phyloP scores from a whole-genome alignment of 306 rosid genomes.

The Dryas drummondii region DNA sequence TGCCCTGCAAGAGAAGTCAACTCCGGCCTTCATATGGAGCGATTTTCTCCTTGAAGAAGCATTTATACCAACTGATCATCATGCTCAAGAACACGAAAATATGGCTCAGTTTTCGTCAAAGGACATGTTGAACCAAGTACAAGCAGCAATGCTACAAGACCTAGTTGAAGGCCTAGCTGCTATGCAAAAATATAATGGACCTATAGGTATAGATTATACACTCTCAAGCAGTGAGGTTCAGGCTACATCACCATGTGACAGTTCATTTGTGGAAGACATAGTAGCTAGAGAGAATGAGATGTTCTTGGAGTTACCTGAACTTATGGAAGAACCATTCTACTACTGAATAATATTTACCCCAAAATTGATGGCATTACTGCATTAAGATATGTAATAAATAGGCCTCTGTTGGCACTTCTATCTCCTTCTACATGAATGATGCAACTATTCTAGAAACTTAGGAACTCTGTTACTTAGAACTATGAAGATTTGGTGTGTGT shows the following conservation, averaged over 20 bases:
- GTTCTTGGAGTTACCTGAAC: constrained; percentile 69
- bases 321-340: constrained; percentile 67
- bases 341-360: constrained; percentile 21
- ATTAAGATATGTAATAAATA: background rate
- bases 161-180: constrained; percentile 22
- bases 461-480: no score
- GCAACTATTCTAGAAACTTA: background rate
- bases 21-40: constrained; percentile 62
- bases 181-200: constrained; percentile 12
- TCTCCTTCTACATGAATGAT: background rate
- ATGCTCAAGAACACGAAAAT: constrained; percentile 33
- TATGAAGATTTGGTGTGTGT: background rate
- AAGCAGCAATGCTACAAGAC: constrained; percentile 11
- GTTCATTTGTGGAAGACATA: constrained; percentile 72
- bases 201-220: background rate
- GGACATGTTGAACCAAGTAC: constrained; percentile 23
- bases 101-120: constrained; percentile 19
- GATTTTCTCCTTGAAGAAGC: constrained; percentile 81
- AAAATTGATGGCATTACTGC: background rate
- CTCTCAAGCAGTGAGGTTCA: constrained; percentile 27
- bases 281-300: constrained; percentile 68
- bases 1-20: constrained; percentile 33
- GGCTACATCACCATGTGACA: constrained; percentile 34
- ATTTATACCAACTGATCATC: constrained; percentile 28
- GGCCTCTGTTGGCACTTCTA: background rate